These are phyloP conservation scores for Fusarium secorum DNA, from an alignment of 2,329 filamentous ascomycete genomes.

Conservation along the genomic window DNA sequence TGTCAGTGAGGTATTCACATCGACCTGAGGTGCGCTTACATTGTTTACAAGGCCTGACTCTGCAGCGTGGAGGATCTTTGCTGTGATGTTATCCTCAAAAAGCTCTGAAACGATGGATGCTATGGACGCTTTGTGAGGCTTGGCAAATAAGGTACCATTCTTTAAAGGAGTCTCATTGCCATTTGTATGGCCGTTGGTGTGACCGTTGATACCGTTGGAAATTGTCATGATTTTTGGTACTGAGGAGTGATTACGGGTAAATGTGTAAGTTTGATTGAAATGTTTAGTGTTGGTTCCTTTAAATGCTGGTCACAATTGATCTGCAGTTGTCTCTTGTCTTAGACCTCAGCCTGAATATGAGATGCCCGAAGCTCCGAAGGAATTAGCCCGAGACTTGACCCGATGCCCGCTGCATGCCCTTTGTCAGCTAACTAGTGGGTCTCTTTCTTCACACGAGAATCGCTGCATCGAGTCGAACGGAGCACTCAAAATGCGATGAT, in stretches of 20 bases:
- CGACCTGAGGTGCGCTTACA: not conserved
- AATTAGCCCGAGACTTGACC: not conserved
- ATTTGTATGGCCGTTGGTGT: not conserved
- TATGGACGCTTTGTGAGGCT: not conserved
- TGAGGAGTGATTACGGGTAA: not conserved
- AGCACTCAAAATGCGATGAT: not conserved
- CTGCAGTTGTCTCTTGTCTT: not conserved
- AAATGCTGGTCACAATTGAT: not conserved
- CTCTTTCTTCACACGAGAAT: not conserved
- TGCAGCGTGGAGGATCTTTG: constrained; percentile 28
- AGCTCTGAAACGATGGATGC: not conserved
- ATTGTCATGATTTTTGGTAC: not conserved
- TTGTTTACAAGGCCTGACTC: constrained; percentile 22
- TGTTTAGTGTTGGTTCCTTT: not conserved
- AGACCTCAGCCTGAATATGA: not conserved
- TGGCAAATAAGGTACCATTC: not conserved
- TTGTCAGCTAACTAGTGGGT: not conserved
- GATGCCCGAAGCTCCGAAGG: not conserved
- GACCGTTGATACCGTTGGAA: not conserved
- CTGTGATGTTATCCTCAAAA: constrained; percentile 34
- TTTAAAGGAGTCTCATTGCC: not conserved
- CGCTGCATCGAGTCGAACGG: too few species aligned
- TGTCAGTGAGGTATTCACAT: not conserved
- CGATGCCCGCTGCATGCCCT: not conserved
- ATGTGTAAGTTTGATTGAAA: too few species aligned